A percentile compares a stretch with the other conserved stretches of the same genome.
phyloP scores from a whole-genome alignment of 306 rosid species.

The Pterocarpus macrocarpus region DNA sequence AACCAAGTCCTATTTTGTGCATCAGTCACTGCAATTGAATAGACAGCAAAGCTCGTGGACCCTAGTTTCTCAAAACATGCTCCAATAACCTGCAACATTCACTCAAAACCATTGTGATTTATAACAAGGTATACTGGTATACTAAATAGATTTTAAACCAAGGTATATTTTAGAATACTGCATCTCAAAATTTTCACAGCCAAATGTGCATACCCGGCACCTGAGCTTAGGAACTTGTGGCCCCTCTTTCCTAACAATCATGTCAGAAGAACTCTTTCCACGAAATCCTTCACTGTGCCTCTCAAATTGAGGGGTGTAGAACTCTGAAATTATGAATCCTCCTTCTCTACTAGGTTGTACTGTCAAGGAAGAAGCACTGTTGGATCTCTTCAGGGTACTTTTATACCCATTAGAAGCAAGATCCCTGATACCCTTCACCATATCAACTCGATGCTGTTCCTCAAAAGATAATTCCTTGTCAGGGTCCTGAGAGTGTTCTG shows the following conservation, averaged over 20 bases:
- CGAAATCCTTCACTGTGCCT: slow-evolving; percentile 59
- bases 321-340: slow-evolving; percentile 77
- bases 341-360: slow-evolving; percentile 59
- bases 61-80: slow-evolving; percentile 93
- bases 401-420: slow-evolving; percentile 54
- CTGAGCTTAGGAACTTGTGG: slow-evolving; percentile 81
- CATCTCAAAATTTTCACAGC: slow-evolving; percentile 37
- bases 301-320: slow-evolving; percentile 66
- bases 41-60: slow-evolving; percentile 94
- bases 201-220: slow-evolving; percentile 79
- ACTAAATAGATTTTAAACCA: slow-evolving; percentile 6
- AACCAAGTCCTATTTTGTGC: slow-evolving; percentile 88
- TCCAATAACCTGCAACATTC: slow-evolving; percentile 80
- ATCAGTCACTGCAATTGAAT: slow-evolving; percentile 91
- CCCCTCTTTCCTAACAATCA: slow-evolving; percentile 63
- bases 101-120: slow-evolving; percentile 34
- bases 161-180: slow-evolving; percentile 8
- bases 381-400: slow-evolving; percentile 76
- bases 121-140: background rate
- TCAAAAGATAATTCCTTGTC: slow-evolving; percentile 47
- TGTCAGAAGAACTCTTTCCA: slow-evolving; percentile 70
- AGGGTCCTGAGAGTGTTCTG: slow-evolving; percentile 52
- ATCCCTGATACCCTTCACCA: slow-evolving; percentile 44
- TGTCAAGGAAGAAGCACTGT: slow-evolving; percentile 74
- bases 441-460: slow-evolving; percentile 55